Evolutionary conservation across 768 basidiomycete species (phyloP), one percentile per base, ranked within the genome.

Genomic region (Coprinopsis sp.): DNA sequence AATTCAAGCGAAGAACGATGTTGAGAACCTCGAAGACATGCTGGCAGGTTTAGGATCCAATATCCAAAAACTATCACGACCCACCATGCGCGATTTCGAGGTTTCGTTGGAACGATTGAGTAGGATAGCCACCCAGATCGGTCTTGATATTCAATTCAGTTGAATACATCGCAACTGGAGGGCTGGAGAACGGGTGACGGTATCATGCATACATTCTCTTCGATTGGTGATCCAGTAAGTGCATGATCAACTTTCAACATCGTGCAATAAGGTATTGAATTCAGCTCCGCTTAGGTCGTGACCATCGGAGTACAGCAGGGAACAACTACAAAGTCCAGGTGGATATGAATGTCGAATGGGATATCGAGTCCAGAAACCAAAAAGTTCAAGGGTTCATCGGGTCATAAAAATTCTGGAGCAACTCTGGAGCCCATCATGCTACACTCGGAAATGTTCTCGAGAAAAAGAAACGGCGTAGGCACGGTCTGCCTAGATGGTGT

Each of bases 21-120:
- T 82, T 63, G 81, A 82, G 54, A 62, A 62, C 0, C 52, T 82
- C 33, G 79, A 82, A 55, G 79, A 82, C 57, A 70, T 79, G 72
- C 59, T 84, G 46, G 67, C 67, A 2, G 61, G 64, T 19, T 58
- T 82, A 52, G 49, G 40, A 5, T 44, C 51, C 18, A 50, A 46
- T 5, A 31, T 47, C 12, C 19, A 38, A 43, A 39, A 53, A 40
- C 38, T 53, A 6, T 55, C 46, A 37, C 50, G 69, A 41, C 71
- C 64, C 3, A 71, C 67, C 4, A 54, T 60, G 38, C 69, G 72
- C 18, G 74, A 77, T 42, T 49, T 49, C 13, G 22, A 37, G 25
- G 24, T 6, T 2, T 8, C 44, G 2, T 4, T 42, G 8, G 27
- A n/a, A 21, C 24, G 40, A 30, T 5, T 42, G 18, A 28, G 30